Percentiles rank a stretch among this genome's conserved stretches.
phyloP scores from a whole-genome alignment of 2,329 filamentous ascomycete genomes.

The Verticillium nubilum region DNA sequence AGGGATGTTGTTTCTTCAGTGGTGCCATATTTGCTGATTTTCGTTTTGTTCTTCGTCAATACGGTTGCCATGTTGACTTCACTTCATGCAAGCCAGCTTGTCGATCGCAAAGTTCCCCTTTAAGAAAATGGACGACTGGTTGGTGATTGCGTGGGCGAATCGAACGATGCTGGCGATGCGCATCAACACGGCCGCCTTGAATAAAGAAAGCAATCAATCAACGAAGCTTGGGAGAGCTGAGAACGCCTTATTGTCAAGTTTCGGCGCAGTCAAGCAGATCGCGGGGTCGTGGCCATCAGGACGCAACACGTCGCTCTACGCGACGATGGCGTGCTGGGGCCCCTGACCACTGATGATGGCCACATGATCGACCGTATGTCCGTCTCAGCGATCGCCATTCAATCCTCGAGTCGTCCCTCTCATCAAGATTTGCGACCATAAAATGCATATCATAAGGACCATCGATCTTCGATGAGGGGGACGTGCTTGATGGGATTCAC shows the following conservation, averaged over 20 bases:
- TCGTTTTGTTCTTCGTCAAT: slow-evolving; percentile 5
- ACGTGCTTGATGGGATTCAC: no score
- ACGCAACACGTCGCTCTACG: neutral
- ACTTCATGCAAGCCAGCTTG: neutral
- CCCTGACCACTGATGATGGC: neutral
- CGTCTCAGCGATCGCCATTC: no score
- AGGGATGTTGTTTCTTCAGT: slow-evolving; percentile 10
- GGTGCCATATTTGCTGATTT: neutral
- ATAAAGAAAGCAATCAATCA: neutral
- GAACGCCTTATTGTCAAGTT: neutral
- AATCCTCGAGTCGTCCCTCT: no score
- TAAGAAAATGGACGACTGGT: neutral
- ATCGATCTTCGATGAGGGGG: no score
- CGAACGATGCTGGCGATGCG: neutral
- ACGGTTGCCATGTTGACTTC: slow-evolving; percentile 8
- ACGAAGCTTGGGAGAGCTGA: neutral
- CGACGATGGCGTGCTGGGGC: neutral
- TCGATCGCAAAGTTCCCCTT: neutral
- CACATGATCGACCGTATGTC: neutral
- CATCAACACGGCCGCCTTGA: neutral
- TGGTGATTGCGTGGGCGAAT: neutral
- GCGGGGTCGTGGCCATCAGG: neutral
- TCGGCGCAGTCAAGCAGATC: neutral
- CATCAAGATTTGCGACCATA: no score
- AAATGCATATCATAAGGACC: no score